Evolutionary conservation across 1,139 yeast species (phyloP), one percentile per base, ranked within the genome.

Genomic region (Yamadazyma oceani): DNA sequence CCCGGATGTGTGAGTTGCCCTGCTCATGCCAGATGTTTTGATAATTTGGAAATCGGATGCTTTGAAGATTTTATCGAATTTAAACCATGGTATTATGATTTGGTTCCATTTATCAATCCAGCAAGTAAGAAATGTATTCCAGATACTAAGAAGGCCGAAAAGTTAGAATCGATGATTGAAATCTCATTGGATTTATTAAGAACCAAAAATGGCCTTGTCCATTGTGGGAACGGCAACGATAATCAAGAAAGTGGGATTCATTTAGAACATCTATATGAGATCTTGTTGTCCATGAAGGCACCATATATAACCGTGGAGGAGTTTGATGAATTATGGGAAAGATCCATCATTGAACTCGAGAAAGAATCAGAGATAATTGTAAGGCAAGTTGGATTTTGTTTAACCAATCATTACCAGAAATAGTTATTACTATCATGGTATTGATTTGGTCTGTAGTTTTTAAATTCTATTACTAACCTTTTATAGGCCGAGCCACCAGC

Each of bases 1-100:
- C 96, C 97, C 3, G 43, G 52, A 2, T 92, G 97, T 60, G 63
- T 75, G 6, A 77, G 77, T 26, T 90, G 97, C 54, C 97, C 97
- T 1, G 73, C 71, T 8, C 85, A 90, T 60, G 95, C 94, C 1
- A 67, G 78, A 35, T 92, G 97, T 41, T 51, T 54, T 35, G 47
- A 39, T 13, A 27, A 46, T 27, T 28, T 49, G 5, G 44, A 46
- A 32, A 21, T 50, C 9, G 51, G 48, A 12, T 49, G 53, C 34
- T 48, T 52, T 19, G 64, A 62, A 40, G 62, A 53, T 35, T 88
- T 74, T 57, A 64, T 79, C 30, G 74, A 73, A 35, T 60, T 59
- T 33, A 65, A 73, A 37, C 84, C 86, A 10, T 75, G 82, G 69
- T 71, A 74, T 47, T 62, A 50, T 40, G 69, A 80, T 34, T 45